Evolutionary conservation across 768 basidiomycete species (phyloP).

Genomic region (Pholiota microspora): DNA sequence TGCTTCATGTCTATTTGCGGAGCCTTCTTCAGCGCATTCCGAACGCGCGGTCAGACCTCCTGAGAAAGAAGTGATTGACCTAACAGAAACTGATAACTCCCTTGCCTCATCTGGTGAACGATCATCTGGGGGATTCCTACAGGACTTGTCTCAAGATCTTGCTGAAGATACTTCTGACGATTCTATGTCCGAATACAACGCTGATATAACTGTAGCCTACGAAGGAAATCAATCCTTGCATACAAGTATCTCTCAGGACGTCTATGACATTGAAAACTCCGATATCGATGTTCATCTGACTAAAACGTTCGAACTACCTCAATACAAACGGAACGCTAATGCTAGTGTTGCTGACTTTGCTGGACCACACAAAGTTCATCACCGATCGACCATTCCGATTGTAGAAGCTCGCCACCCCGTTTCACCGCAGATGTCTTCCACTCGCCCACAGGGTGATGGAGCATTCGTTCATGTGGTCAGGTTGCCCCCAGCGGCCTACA

Average conservation of each 20-base stretch:
- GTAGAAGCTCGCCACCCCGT: neutral
- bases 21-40: neutral
- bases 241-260: neutral
- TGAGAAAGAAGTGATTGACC: conserved; percentile 2
- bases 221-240: neutral
- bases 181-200: conserved; percentile 1
- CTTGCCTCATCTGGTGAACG: neutral
- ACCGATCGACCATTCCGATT: neutral
- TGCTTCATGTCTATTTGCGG: conserved; percentile 1
- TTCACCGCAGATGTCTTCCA: neutral
- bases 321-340: neutral
- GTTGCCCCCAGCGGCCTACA: conserved; percentile 24
- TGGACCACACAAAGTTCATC: neutral
- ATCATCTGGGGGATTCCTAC: neutral
- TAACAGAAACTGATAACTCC: neutral
- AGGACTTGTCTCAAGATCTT: neutral
- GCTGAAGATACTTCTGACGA: conserved; percentile 7
- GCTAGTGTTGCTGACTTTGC: neutral
- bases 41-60: neutral
- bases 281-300: neutral
- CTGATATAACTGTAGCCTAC: neutral
- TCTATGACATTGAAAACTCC: neutral
- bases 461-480: neutral
- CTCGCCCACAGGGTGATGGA: neutral
- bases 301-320: neutral